phyloP scores from a whole-genome alignment of 1,284 basidiomycete genomes.

The Sporisorium iseilematis-ciliati region DNA sequence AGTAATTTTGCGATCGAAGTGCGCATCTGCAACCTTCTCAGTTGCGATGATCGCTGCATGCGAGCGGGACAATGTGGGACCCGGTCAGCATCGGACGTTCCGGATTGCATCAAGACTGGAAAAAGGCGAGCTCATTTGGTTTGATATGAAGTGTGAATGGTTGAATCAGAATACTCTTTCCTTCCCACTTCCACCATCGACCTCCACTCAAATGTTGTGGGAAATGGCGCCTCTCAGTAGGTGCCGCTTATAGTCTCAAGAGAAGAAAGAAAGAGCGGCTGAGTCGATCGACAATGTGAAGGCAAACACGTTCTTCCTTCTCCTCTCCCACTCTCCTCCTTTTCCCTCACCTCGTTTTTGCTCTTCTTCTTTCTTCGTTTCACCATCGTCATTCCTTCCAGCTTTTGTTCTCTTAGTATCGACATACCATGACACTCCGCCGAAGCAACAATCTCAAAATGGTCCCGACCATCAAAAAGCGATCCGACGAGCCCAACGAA shows the following conservation, averaged over 20 bases:
- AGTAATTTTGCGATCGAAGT: no score
- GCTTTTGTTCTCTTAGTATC: neutral
- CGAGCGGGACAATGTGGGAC: neutral
- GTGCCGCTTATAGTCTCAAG: neutral
- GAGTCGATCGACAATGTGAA: neutral
- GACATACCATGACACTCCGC: neutral
- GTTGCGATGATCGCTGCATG: no score
- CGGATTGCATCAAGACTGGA: neutral
- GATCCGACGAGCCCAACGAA: constrained; percentile 4
- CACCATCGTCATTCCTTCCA: neutral
- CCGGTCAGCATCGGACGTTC: neutral
- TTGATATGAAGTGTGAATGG: neutral
- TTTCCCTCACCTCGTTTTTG: neutral
- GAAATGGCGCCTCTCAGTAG: neutral
- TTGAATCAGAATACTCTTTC: neutral
- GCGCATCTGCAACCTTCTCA: no score
- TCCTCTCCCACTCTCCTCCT: neutral
- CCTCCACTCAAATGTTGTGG: neutral
- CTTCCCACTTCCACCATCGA: neutral
- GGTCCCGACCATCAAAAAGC: neutral
- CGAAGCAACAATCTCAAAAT: neutral
- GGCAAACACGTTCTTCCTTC: neutral
- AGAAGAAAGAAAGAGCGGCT: neutral
- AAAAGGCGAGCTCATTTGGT: neutral
- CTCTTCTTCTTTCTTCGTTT: neutral